phyloP scores from a whole-genome alignment of 306 rosid species.

The Dalbergia oliveri region DNA sequence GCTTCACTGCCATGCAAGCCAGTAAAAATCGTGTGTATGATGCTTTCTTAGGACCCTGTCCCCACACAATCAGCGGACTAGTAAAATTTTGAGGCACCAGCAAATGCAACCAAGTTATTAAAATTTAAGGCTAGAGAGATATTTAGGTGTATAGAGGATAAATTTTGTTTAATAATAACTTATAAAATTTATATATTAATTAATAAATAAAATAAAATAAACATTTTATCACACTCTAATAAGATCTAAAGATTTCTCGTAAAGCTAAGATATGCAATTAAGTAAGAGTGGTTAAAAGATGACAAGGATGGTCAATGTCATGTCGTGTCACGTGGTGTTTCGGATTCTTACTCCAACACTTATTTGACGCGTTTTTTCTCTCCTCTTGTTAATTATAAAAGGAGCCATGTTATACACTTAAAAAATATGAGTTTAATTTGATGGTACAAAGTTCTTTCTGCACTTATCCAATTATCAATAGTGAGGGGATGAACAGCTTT shows the following conservation, averaged over 20 bases:
- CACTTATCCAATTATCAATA: too few species aligned
- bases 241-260: not conserved
- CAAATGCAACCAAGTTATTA: not conserved
- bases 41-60: not conserved
- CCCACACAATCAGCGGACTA: not conserved
- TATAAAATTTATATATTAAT: too few species aligned
- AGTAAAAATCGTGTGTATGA: not conserved
- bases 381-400: not conserved
- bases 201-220: too few species aligned
- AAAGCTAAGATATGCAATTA: slow-evolving; percentile 1
- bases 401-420: not conserved
- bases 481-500: too few species aligned
- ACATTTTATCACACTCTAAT: too few species aligned
- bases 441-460: too few species aligned
- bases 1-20: not conserved
- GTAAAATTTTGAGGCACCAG: slow-evolving; percentile 17
- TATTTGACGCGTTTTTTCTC: not conserved
- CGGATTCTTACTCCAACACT: slow-evolving; percentile 1
- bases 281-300: slow-evolving; percentile 50
- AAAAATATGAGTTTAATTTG: too few species aligned
- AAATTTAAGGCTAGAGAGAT: not conserved
- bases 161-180: too few species aligned
- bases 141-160: too few species aligned
- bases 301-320: slow-evolving; percentile 54
- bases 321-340: slow-evolving; percentile 59